A percentile compares a stretch with the other conserved stretches of the same genome.
phyloP scores from a whole-genome alignment of 2,329 filamentous ascomycete genomes.

The Diatrype stigma region DNA sequence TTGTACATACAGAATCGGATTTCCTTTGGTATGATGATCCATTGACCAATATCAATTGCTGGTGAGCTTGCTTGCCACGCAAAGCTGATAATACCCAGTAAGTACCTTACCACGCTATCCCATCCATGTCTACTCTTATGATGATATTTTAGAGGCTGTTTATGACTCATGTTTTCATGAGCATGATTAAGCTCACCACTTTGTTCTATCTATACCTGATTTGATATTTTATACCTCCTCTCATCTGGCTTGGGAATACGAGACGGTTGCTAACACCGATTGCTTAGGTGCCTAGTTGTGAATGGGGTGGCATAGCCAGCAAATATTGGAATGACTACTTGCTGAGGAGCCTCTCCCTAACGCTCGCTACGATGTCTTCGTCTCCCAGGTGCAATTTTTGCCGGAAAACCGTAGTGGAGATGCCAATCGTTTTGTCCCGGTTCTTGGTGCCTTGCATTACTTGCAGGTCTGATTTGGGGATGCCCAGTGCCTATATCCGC shows the following conservation, averaged over 20 bases:
- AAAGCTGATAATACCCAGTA: constrained; percentile 10
- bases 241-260: background rate
- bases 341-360: constrained; percentile 18
- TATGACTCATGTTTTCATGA: constrained; percentile 30
- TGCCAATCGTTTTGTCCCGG: constrained; percentile 56
- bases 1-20: constrained; percentile 25
- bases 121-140: constrained; percentile 15
- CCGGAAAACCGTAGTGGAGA: constrained; percentile 21
- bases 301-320: background rate
- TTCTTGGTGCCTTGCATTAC: constrained; percentile 61
- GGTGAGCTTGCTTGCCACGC: constrained; percentile 4
- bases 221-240: background rate
- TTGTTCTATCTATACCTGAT: constrained; percentile 27
- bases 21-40: constrained; percentile 8
- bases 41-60: constrained; percentile 2
- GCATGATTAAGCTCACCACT: constrained; percentile 31
- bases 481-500: constrained; percentile 45
- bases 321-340: constrained; percentile 1
- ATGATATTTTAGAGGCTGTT: constrained; percentile 36
- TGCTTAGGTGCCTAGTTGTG: background rate
- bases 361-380: constrained; percentile 16
- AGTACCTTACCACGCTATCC: constrained; percentile 3
- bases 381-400: constrained; percentile 10
- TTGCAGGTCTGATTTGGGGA: constrained; percentile 60
- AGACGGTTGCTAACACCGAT: background rate